phyloP scores from a whole-genome alignment of 371 early-diverging fungal genomes.

The Batkoa obscura region DNA sequence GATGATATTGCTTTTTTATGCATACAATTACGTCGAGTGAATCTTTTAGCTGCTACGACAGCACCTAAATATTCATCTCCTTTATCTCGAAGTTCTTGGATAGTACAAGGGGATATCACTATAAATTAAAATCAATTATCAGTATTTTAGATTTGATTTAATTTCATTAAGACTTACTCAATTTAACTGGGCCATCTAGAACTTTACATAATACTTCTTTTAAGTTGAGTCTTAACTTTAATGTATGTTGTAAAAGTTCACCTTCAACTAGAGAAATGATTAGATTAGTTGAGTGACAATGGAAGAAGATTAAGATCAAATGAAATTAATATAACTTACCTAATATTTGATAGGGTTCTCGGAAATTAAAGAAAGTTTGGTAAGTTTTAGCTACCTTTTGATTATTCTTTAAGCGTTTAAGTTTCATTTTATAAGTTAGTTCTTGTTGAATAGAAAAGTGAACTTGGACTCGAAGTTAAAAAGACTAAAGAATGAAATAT shows the following conservation, averaged over 20 bases:
- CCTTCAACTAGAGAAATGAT: not conserved
- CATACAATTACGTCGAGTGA: not conserved
- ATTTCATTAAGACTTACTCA: not conserved
- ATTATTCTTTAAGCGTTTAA: not conserved
- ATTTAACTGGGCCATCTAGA: constrained; percentile 1
- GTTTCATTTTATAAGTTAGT: no score
- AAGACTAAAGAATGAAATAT: no score
- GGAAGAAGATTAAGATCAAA: not conserved
- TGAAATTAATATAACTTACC: not conserved
- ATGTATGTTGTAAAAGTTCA: not conserved
- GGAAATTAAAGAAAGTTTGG: not conserved
- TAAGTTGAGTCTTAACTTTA: not conserved
- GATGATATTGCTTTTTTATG: not conserved
- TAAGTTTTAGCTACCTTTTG: not conserved
- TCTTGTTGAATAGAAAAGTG: no score
- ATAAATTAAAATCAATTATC: not conserved
- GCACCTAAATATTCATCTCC: constrained; percentile 1
- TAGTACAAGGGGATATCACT: constrained; percentile 1
- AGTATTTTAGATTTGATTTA: not conserved
- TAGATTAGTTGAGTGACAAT: no score
- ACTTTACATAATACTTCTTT: not conserved
- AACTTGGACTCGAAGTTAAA: no score
- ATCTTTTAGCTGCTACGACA: constrained; percentile 1
- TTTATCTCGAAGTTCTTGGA: not conserved
- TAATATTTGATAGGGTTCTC: constrained; percentile 1